Evolutionary conservation across 1,284 basidiomycete species (phyloP).

Genomic region (Gymnopus androsaceus): DNA sequence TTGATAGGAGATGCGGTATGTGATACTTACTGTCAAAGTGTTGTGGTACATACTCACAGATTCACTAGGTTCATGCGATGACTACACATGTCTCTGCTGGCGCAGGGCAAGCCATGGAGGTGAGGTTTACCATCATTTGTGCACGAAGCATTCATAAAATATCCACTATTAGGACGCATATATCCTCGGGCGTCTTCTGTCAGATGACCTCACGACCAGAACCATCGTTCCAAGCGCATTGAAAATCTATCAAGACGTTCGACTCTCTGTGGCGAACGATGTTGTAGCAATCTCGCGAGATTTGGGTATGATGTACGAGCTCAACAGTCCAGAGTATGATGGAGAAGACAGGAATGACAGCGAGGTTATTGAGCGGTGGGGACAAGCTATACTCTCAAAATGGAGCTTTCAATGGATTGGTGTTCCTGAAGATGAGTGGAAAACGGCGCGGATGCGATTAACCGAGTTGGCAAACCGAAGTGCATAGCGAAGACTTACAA

Average conservation of each 20-base stretch:
- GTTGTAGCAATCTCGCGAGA: not conserved
- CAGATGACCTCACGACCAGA: not conserved
- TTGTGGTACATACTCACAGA: constrained; percentile 1
- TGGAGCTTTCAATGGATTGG: constrained; percentile 1
- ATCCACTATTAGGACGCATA: constrained; percentile 48
- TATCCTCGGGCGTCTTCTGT: constrained; percentile 35
- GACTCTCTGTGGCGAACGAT: not conserved
- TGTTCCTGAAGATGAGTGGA: not conserved
- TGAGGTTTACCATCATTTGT: constrained; percentile 20
- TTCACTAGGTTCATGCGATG: constrained; percentile 52
- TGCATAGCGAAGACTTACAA: too few relatives aligned
- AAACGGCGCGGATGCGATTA: not conserved
- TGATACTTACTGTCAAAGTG: constrained; percentile 5
- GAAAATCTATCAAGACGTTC: not conserved
- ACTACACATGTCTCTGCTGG: constrained; percentile 52
- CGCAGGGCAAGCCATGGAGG: constrained; percentile 58
- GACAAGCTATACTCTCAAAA: not conserved
- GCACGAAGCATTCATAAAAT: not conserved
- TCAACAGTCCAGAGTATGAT: not conserved
- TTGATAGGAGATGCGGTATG: constrained; percentile 49
- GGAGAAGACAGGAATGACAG: not conserved
- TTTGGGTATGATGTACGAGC: not conserved
- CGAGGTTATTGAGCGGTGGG: not conserved
- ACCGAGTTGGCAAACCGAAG: too few relatives aligned
- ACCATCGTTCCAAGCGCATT: not conserved